Conservation (phyloP, 192 early-diverging fungal genomes). For the Cladochytrium replicatum region DNA sequence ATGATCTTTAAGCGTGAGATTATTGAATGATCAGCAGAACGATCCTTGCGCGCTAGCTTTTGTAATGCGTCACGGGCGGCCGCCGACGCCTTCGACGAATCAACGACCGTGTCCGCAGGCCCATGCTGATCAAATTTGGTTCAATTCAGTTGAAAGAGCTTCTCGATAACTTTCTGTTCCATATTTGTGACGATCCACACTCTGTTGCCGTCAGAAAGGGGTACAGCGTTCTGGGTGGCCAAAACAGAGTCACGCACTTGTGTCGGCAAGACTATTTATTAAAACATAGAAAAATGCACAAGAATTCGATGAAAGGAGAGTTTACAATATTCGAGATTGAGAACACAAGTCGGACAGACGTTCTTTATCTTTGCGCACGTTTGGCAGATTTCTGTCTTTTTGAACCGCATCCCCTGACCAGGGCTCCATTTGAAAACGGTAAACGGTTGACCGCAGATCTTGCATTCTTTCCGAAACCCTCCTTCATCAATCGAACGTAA, state of each 20-base stretch:
- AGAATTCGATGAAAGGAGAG: background rate
- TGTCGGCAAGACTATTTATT: constrained; percentile 48
- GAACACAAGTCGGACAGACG: constrained; percentile 92
- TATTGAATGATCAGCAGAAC: constrained; percentile 54
- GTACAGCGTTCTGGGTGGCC: constrained; percentile 63
- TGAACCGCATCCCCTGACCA: constrained; percentile 88
- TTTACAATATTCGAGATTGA: constrained; percentile 84
- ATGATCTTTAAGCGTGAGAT: constrained; percentile 61
- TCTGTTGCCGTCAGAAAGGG: constrained; percentile 75
- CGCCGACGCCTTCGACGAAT: constrained; percentile 59
- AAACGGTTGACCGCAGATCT: constrained; percentile 82
- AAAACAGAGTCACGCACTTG: constrained; percentile 88
- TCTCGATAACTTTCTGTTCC: constrained; percentile 40
- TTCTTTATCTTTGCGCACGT: constrained; percentile 98
- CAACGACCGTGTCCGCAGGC: constrained; percentile 47
- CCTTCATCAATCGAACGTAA: constrained; percentile 83
- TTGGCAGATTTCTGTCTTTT: constrained; percentile 97
- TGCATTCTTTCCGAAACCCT: constrained; percentile 51
- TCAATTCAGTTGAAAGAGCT: background rate
- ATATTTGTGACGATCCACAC: constrained; percentile 78
- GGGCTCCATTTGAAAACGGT: constrained; percentile 96
- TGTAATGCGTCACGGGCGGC: constrained; percentile 66
- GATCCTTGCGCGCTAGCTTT: constrained; percentile 67
- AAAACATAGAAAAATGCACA: background rate
- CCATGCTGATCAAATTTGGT: constrained; percentile 17